Evolutionary conservation across 2,329 filamentous ascomycete species (phyloP), one percentile per base, ranked within the genome.

Genomic region (Claviceps sp.): DNA sequence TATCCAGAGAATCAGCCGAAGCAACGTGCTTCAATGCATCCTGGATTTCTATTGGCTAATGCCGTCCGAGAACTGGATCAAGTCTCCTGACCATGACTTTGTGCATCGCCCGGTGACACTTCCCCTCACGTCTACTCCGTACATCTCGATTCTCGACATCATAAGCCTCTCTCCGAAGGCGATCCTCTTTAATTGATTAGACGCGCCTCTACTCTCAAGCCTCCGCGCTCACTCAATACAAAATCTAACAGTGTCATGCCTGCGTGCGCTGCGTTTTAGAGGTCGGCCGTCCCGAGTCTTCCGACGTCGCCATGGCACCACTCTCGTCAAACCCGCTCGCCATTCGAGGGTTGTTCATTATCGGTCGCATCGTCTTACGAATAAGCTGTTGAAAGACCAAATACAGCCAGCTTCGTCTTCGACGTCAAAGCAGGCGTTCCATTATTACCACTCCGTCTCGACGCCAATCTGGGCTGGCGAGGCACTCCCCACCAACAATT

Each of bases 251-350:
- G 39, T 22, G 22, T 26, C 30, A 60, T 64, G 59, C 54, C 68
- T 56, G 64, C 67, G 65, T 64, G 63, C 68, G 69, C 69, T 74
- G 70, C 69, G 55, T 73, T 73, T 58, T 79, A 76, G 72, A 77
- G 73, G 75, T 67, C 64, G 63, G 69, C 64, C 34, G 39, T 45
- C 56, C 57, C 58, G 51, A 68, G 64, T 50, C 52, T 48, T 52
- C 67, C 65, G 64, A 63, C 61, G 68, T 72, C 69, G 68, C 70
- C 65, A 80, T 79, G 77, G 76, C 70, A 74, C 73, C 74, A 75
- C 73, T 73, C 73, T 77, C 73, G 64, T 65, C 66, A 69, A 69
- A 64, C 61, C 63, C 59, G 62, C 64, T 66, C 60, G 63, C 64
- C 24, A 44, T 16, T 39, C 53, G 50, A 50, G 47, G 44, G 38